phyloP scores from a whole-genome alignment of 2,329 filamentous ascomycete species.

The Sphaerulina vaccinii region DNA sequence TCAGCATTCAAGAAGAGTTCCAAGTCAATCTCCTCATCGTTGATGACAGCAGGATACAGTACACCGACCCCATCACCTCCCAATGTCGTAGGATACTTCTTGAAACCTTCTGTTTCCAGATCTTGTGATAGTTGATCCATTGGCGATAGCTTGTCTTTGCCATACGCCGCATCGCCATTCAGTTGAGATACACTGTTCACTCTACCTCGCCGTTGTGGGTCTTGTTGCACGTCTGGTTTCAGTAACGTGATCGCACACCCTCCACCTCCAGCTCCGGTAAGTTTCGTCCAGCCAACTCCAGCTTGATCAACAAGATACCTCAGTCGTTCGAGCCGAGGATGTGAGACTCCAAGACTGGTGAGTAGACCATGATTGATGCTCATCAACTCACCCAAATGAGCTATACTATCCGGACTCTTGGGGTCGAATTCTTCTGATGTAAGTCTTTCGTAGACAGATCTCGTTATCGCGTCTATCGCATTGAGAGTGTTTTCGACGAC shows the following conservation, averaged over 20 bases:
- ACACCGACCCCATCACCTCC: constrained; percentile 93
- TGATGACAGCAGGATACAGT: constrained; percentile 85
- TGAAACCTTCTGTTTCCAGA: constrained; percentile 63
- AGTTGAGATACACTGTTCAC: constrained; percentile 1
- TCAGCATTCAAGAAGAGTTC: constrained; percentile 83
- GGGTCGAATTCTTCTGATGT: constrained; percentile 64
- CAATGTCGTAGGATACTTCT: constrained; percentile 82
- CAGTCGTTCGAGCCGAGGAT: constrained; percentile 87
- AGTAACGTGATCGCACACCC: constrained; percentile 93
- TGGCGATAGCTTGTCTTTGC: constrained; percentile 2
- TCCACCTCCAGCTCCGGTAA: constrained; percentile 92
- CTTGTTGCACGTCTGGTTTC: constrained; percentile 57
- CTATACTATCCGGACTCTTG: constrained; percentile 61
- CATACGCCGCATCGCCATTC: constrained; percentile 19
- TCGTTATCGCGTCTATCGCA: constrained; percentile 74
- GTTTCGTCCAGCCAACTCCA: constrained; percentile 92
- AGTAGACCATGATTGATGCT: constrained; percentile 91
- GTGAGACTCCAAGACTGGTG: constrained; percentile 87
- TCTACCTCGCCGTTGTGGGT: neutral
- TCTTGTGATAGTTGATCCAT: constrained; percentile 64
- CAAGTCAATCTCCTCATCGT: constrained; percentile 90
- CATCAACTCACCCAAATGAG: constrained; percentile 80
- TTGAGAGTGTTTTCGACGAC: constrained; percentile 80
- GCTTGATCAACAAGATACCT: constrained; percentile 87
- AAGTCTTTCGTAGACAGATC: constrained; percentile 57